Base-by-base conservation (phyloP, 2,329 filamentous ascomycete species). In the Nothophaeocryptopus gaeumannii region DNA sequence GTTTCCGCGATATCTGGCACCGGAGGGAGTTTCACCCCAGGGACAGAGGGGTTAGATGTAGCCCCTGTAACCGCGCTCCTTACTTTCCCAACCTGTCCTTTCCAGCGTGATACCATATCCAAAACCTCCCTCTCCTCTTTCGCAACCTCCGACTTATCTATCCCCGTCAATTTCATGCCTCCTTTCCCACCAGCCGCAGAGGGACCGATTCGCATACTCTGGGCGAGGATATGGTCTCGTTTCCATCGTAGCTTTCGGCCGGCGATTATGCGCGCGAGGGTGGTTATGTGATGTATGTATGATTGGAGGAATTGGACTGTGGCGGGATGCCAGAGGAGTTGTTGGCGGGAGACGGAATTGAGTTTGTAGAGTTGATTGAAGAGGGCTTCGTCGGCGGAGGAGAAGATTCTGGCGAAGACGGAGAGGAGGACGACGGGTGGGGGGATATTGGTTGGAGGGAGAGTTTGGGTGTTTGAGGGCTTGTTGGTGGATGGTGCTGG, bases 181-280 rank as follows among this genome's bases (percentile, higher is more conserved):
- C 78, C 84, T 43, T 72, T 69, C 61, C 88, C 89, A 45, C 83
- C 85, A 2, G 84, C 80, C 12, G 83, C 82, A 1, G 89, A 88
- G 14, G 81, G 81, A 0, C 83, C 82, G 54, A 97, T 95, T 49
- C 86, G 84, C 88, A 95, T 96, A 63, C 85, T 85, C 68, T 96
- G 89, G 1, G 88, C 82, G 10, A 97, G 75, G 54, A 89, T 83
- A 54, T 82, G 85, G 70, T 97, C 92, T 46, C 92, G 82, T 67
- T 95, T 92, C 92, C 92, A 97, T 49, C 92, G 85, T 44, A 87
- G 74, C 63, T 88, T 90, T 50, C 92, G 84, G 9, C 91, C 92
- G 1, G 88, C 87, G 50, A 96, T 84, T 42, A 96, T 80, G 38
- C 85, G 86, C n/a, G 83, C 88, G 16, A 86, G 84, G 9, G 89